Conservation (phyloP, 2,329 filamentous ascomycete genomes). For the Mollisiaceae sp. region DNA sequence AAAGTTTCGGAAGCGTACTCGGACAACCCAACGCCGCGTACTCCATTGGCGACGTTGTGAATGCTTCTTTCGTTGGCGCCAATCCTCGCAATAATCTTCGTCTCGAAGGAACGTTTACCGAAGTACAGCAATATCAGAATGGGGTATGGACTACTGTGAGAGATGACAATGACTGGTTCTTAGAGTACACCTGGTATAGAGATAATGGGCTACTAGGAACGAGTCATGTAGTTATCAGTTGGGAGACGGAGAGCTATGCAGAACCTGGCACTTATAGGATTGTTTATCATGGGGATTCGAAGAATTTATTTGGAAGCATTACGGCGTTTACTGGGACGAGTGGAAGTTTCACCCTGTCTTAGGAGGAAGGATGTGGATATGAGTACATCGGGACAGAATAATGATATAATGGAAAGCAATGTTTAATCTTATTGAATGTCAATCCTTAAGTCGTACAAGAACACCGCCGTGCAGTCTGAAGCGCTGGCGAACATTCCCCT, state of each 20-base stretch:
- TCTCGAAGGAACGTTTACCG: conserved; percentile 76
- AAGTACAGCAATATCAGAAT: conserved; percentile 66
- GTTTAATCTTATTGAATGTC: not conserved
- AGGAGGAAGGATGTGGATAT: not conserved
- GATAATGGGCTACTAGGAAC: conserved; percentile 70
- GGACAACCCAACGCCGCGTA: conserved; percentile 60
- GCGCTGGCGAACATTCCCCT: no score
- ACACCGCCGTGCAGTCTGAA: no score
- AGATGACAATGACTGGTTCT: conserved; percentile 80
- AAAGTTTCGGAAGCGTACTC: conserved; percentile 71
- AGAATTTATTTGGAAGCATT: conserved; percentile 63
- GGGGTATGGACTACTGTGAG: conserved; percentile 67
- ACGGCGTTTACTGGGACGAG: conserved; percentile 72
- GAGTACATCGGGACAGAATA: not conserved
- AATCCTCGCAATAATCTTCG: conserved; percentile 89
- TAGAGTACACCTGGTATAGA: conserved; percentile 80
- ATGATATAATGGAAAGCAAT: not conserved
- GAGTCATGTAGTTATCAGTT: conserved; percentile 78
- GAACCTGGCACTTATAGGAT: conserved; percentile 74
- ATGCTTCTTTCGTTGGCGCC: conserved; percentile 77
- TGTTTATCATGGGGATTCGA: conserved; percentile 83
- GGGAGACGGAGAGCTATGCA: conserved; percentile 71
- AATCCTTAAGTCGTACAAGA: not conserved
- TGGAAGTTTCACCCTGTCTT: conserved; percentile 33
- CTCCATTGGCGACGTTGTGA: conserved; percentile 64